Base-by-base conservation (phyloP, 495 filamentous ascomycete species). In the Staphylotrichum tortipilum region DNA sequence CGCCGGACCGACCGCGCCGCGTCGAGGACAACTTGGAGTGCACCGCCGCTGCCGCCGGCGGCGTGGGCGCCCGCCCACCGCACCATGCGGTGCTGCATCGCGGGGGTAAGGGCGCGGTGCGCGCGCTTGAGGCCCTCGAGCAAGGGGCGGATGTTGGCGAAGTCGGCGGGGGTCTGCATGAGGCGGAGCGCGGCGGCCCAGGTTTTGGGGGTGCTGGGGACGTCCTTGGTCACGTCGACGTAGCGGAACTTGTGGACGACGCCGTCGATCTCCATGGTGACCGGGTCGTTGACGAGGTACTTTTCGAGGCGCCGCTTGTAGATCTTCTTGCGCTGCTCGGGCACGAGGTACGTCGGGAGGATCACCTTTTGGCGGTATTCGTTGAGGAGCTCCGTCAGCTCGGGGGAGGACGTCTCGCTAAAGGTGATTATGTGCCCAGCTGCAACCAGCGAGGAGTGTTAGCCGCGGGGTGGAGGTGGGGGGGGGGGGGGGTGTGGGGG, bases 301-400 rank as follows among this genome's bases (percentile, higher is more conserved):
- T 71, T 63, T 53, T 74, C 65, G 58, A 81, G 71, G 37, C 68
- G 73, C 26, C 58, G 35, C 22, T 68, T 68, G 70, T 72, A 78
- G 47, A 86, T 68, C 39, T 75, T 72, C 41, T 71, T 72, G 54
- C 70, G 71, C 55, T 86, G 81, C 2, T 67, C 68, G 11, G 50
- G 42, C n/a, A 68, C 57, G 3, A 90, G 77, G 55, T 79, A 78
- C 7, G 67, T 56, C 1, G 84, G 82, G 12, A 88, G 73, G 64
- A 90, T 80, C 59, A 84, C 67, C 39, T 81, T 72, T 49, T 75
- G 57, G 50, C 82, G 80, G 65, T 85, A 76, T n/a, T 57, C 68
- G 47, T 62, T 50, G 49, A 84, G 75, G 14, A 64, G 30, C 22
- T 60, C 34, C 46, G 70, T 54, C 35, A 76, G 66, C 19, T 66